These are phyloP conservation scores for Colletotrichum sp. DNA, from an alignment of 2,329 filamentous ascomycete genomes.

Conservation along the genomic window DNA sequence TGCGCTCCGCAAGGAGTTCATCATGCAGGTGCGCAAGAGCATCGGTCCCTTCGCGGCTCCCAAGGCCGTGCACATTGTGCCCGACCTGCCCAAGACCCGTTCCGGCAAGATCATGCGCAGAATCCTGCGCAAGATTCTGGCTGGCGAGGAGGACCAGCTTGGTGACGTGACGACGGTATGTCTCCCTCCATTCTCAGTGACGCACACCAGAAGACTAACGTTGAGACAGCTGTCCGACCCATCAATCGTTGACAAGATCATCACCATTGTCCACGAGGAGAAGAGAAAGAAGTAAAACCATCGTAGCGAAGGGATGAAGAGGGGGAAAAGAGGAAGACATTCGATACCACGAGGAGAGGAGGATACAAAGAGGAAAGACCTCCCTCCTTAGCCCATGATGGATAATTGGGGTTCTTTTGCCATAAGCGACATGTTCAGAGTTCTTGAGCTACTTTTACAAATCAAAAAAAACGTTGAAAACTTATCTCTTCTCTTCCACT, in stretches of 20 bases:
- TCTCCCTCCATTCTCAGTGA: slow-evolving; percentile 22
- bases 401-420: neutral
- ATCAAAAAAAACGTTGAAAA: neutral
- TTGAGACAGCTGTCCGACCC: slow-evolving; percentile 81
- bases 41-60: slow-evolving; percentile 97
- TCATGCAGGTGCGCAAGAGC: slow-evolving; percentile 93
- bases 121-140: slow-evolving; percentile 95
- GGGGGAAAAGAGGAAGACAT: neutral
- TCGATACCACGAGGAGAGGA: slow-evolving; percentile 10
- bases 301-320: neutral
- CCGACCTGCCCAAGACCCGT: slow-evolving; percentile 95
- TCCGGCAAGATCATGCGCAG: slow-evolving; percentile 99
- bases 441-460: neutral
- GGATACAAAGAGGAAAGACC: neutral
- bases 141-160: slow-evolving; percentile 95
- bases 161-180: slow-evolving; percentile 91
- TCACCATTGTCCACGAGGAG: slow-evolving; percentile 74
- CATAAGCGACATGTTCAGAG: neutral
- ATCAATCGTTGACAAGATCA: slow-evolving; percentile 87
- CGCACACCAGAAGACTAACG: slow-evolving; percentile 9
- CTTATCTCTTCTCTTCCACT: neutral
- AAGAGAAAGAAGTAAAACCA: slow-evolving; percentile 55
- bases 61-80: slow-evolving; percentile 89
- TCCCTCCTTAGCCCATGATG: neutral
- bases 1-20: slow-evolving; percentile 88